These are phyloP conservation scores for Platanthera guangdongensis DNA, from an alignment of 106 monocot genomes.

Conservation along the genomic window DNA sequence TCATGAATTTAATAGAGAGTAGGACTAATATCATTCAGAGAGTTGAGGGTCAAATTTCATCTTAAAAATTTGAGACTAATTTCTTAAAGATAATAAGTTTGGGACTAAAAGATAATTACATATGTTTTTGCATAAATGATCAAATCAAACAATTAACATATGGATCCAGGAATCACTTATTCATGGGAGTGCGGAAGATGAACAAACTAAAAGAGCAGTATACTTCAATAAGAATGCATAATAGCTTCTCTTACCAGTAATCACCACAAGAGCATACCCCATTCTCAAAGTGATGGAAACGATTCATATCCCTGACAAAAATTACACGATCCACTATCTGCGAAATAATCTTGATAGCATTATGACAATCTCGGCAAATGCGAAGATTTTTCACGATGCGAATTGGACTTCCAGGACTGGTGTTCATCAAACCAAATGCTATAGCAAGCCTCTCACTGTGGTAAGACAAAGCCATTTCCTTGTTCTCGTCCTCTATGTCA, in stretches of 20 bases:
- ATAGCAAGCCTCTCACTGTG: slow-evolving; percentile 66
- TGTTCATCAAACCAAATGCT: slow-evolving; percentile 53
- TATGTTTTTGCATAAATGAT: too few relatives aligned
- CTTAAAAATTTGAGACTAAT: too few relatives aligned
- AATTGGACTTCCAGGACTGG: slow-evolving; percentile 17
- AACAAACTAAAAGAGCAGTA: too few relatives aligned
- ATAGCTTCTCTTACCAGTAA: slow-evolving; percentile 1
- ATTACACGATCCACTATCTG: slow-evolving; percentile 22
- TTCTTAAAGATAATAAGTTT: too few relatives aligned
- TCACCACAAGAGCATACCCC: slow-evolving; percentile 16
- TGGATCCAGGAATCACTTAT: too few relatives aligned
- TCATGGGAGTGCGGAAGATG: too few relatives aligned
- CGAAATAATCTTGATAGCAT: slow-evolving; percentile 36
- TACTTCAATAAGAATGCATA: too few relatives aligned
- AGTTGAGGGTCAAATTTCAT: too few relatives aligned
- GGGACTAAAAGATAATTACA: too few relatives aligned
- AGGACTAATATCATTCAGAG: too few relatives aligned
- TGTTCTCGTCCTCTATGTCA: slow-evolving; percentile 61
- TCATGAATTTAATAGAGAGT: too few relatives aligned
- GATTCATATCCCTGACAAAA: slow-evolving; percentile 40
- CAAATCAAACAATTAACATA: too few relatives aligned
- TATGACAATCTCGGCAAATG: slow-evolving; percentile 44
- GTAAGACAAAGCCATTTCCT: slow-evolving; percentile 35
- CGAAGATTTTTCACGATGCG: slow-evolving; percentile 38
- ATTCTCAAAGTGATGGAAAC: slow-evolving; percentile 45